A percentile compares a stretch with the other conserved stretches of the same genome.
phyloP scores from a whole-genome alignment of 495 filamentous ascomycete species.

The Amorphotheca resinae region DNA sequence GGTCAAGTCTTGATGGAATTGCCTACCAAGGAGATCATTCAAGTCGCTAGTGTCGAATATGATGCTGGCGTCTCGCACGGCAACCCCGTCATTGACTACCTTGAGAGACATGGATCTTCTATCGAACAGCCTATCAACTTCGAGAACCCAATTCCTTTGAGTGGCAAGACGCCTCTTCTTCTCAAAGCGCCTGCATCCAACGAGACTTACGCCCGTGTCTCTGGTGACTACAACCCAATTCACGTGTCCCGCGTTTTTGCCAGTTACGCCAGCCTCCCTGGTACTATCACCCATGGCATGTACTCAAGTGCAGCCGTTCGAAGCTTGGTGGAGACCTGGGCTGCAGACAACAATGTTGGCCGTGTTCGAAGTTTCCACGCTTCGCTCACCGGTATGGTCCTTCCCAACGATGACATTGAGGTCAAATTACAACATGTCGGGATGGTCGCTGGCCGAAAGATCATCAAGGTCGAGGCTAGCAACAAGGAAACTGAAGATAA shows the following conservation, averaged over 20 bases:
- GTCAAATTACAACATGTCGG: constrained; percentile 92
- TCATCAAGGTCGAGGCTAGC: constrained; percentile 93
- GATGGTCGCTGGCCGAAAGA: constrained; percentile 96
- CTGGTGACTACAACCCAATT: constrained; percentile 97
- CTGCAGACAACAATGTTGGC: constrained; percentile 94
- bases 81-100: constrained; percentile 94
- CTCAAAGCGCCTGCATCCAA: constrained; percentile 92
- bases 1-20: constrained; percentile 90
- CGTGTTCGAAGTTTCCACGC: constrained; percentile 95
- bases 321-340: constrained; percentile 97
- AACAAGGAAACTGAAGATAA: constrained; percentile 94
- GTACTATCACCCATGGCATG: constrained; percentile 98
- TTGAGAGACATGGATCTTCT: constrained; percentile 78
- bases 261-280: constrained; percentile 84
- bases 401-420: constrained; percentile 88
- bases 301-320: constrained; percentile 97
- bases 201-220: constrained; percentile 94
- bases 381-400: constrained; percentile 90
- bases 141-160: constrained; percentile 91
- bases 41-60: constrained; percentile 91
- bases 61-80: constrained; percentile 80
- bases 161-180: constrained; percentile 75
- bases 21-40: constrained; percentile 94
- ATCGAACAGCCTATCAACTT: constrained; percentile 97
- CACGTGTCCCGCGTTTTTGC: constrained; percentile 96